These are phyloP conservation scores for Eimeria praecox DNA, from an alignment of 169 alveolate genomes.

Conservation along the genomic window DNA sequence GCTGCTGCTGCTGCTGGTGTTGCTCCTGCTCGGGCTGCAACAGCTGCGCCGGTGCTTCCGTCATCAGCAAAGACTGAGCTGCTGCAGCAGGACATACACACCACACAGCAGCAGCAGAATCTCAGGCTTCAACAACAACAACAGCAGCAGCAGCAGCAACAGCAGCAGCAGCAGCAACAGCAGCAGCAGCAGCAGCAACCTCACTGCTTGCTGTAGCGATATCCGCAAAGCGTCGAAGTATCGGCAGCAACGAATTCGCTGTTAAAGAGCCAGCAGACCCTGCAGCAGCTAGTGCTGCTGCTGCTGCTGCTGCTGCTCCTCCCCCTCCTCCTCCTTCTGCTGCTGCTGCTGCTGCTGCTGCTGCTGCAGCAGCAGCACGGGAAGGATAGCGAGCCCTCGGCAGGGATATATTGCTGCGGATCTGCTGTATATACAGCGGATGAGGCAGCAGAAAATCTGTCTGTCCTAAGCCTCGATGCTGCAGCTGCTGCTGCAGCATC, in stretches of 20 bases:
- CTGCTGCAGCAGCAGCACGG: background rate
- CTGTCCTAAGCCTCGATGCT: background rate
- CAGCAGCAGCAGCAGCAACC: background rate
- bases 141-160: background rate
- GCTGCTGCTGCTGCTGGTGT: background rate
- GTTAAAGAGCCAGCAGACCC: background rate
- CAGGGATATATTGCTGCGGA: background rate
- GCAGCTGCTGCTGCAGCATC: conserved; percentile 5
- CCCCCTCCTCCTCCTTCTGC: too few species aligned
- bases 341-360: background rate
- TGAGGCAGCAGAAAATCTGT: conserved; percentile 7
- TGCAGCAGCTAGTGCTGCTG: background rate
- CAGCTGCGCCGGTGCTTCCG: background rate
- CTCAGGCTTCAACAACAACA: background rate
- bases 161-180: background rate
- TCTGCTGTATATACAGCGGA: background rate
- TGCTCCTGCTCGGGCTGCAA: background rate
- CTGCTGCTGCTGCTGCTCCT: conserved; percentile 5
- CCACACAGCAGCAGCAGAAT: background rate
- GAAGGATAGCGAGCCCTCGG: background rate
- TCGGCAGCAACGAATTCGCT: background rate
- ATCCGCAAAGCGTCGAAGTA: background rate
- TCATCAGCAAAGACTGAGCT: background rate
- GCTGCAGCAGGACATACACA: background rate
- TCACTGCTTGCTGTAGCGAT: background rate